Base-by-base conservation (phyloP, 1,284 basidiomycete genomes). In the Inonotus obliquus region DNA sequence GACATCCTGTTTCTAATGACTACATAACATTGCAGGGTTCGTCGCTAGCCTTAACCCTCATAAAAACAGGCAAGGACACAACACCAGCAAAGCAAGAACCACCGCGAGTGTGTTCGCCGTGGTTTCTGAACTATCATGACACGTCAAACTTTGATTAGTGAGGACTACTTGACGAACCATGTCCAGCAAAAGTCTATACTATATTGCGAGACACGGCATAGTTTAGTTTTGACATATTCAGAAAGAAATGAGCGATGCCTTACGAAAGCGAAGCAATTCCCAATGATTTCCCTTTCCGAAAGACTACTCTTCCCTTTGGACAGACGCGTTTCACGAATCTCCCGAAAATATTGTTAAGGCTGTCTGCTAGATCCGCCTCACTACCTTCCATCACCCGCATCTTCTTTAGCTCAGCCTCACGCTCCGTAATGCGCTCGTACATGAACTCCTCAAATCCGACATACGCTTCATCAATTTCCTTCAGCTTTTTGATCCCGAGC, bases 101-200 rank as follows among this genome's bases (percentile, higher is more conserved):
- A 49, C 66, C 32, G 64, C 64, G 13, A 68, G 62, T 2, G 65
- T 61, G 25, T 61, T 61, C 23, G 65, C 66, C 29, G 65, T 65
- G 17, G 67, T 68, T 60, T 68, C 59, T 62, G 27, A 2, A 35
- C 11, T 35, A n/a, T 13, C 14, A 25, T 27, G 53, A 32, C 6
- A 5, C 2, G 25, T 4, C 14, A 32, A 45, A 27, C 53, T 9
- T 17, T 11, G 35, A 37, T 48, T 6, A 32, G 29, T 25, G 11
- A 11, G 10, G 27, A 47, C 25, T 39, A 21, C 6, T 9, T 39
- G 9, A 14, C 29, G 54, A 45, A 64, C 63, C 65, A 54, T 67
- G 66, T 17, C 66, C 66, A 3, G 66, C 66, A 49, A 67, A 61
- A 11, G 65, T 49, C 57, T 49, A 29, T 14, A 17, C 27, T 13